A percentile compares a stretch with the other conserved stretches of the same genome.
Conservation (phyloP, 2,329 filamentous ascomycete genomes). For the Shiraia sp. region DNA sequence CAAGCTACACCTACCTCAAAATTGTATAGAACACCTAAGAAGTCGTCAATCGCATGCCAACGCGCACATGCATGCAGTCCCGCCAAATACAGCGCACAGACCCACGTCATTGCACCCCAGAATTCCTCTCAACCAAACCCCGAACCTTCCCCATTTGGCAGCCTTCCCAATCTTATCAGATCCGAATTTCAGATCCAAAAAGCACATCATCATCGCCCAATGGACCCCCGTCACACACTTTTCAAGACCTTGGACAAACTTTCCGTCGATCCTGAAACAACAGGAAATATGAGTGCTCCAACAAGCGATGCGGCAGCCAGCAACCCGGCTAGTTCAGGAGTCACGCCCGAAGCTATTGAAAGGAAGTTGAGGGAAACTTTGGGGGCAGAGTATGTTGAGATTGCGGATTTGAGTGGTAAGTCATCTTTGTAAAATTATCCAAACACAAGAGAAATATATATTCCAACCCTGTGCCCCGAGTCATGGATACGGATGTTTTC, state of each 20-base stretch:
- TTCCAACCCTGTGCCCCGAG: neutral
- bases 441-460: no score
- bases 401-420: slow-evolving; percentile 89
- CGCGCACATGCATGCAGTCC: neutral
- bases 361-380: slow-evolving; percentile 71
- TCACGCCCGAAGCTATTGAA: slow-evolving; percentile 74
- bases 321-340: slow-evolving; percentile 59
- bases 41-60: slow-evolving; percentile 2
- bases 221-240: slow-evolving; percentile 42
- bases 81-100: slow-evolving; percentile 8
- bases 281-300: slow-evolving; percentile 47
- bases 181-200: slow-evolving; percentile 26
- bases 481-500: no score
- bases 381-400: slow-evolving; percentile 77
- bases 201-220: slow-evolving; percentile 18
- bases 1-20: slow-evolving; percentile 4
- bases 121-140: slow-evolving; percentile 5
- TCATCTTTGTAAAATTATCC: slow-evolving; percentile 4
- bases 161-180: slow-evolving; percentile 38
- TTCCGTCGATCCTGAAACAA: slow-evolving; percentile 19
- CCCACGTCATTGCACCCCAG: slow-evolving; percentile 20
- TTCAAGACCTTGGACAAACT: slow-evolving; percentile 37
- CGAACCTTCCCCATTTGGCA: slow-evolving; percentile 10
- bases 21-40: neutral
- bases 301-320: slow-evolving; percentile 52